These are phyloP conservation scores for Phyllachora maydis DNA, from an alignment of 2,329 filamentous ascomycete genomes.

Conservation along the genomic window DNA sequence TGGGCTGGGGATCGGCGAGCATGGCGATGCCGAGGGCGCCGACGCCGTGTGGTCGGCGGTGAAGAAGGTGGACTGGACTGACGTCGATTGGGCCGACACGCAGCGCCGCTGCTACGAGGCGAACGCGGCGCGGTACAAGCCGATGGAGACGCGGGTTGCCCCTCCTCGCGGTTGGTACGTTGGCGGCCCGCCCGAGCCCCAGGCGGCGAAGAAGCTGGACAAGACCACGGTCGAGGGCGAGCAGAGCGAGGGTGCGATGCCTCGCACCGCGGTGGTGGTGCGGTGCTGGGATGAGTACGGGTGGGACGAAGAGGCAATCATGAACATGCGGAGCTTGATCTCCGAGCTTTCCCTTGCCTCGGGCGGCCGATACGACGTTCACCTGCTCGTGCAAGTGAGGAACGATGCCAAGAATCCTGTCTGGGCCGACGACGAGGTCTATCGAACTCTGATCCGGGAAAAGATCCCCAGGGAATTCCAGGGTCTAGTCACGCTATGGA, in stretches of 20 bases:
- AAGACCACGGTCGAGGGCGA: slow-evolving; percentile 1
- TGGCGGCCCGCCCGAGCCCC: slow-evolving; percentile 11
- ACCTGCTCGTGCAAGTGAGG: slow-evolving; percentile 71
- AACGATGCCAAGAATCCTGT: slow-evolving; percentile 53
- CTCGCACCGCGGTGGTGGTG: slow-evolving; percentile 60
- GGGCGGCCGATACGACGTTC: slow-evolving; percentile 71
- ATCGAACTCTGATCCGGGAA: slow-evolving; percentile 43
- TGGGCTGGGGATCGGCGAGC: slow-evolving; percentile 67
- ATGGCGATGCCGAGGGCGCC: slow-evolving; percentile 65
- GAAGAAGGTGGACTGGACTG: slow-evolving; percentile 55
- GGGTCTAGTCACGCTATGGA: slow-evolving; percentile 81
- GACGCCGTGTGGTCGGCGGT: slow-evolving; percentile 56
- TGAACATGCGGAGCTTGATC: slow-evolving; percentile 69
- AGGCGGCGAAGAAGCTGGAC: slow-evolving; percentile 1
- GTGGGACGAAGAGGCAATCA: slow-evolving; percentile 62
- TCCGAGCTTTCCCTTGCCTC: slow-evolving; percentile 63
- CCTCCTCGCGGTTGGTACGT: slow-evolving; percentile 30
- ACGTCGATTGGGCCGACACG: slow-evolving; percentile 58
- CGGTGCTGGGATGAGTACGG: slow-evolving; percentile 64
- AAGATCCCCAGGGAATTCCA: slow-evolving; percentile 68
- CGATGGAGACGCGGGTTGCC: slow-evolving; percentile 16
- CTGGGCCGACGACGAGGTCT: slow-evolving; percentile 55
- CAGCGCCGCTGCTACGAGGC: slow-evolving; percentile 53
- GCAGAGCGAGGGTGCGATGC: slow-evolving; percentile 13
- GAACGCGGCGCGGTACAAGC: slow-evolving; percentile 50